Percentiles rank a stretch among this genome's conserved stretches.
Conservation (phyloP, 306 rosid species). For the cucumber (Cucumis sativus) region Cucumber_9930_V3 NC_026657.2:28808501-28809000, state of each 20-base stretch:
- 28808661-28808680: slow-evolving; percentile 53
- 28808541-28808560: neutral
- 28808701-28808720: neutral
- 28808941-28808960: neutral
- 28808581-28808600: neutral
- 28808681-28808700: slow-evolving; percentile 12
- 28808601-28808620: slow-evolving; percentile 59
- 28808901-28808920: neutral
- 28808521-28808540: no score
- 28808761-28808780: slow-evolving; percentile 37
- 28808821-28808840: neutral
- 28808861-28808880: neutral
- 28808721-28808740: neutral
- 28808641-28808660: slow-evolving; percentile 43
- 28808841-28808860: slow-evolving; percentile 1
- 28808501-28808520: neutral
- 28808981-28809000: neutral
- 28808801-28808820: slow-evolving; percentile 1
- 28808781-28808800: slow-evolving; percentile 29
- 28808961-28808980: neutral
- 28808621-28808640: slow-evolving; percentile 68
- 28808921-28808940: neutral
- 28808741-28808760: slow-evolving; percentile 13
- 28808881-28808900: neutral
- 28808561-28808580: neutral